Evolutionary conservation across 208 protist species (phyloP).

Genomic region (Angomonas deanei): DNA sequence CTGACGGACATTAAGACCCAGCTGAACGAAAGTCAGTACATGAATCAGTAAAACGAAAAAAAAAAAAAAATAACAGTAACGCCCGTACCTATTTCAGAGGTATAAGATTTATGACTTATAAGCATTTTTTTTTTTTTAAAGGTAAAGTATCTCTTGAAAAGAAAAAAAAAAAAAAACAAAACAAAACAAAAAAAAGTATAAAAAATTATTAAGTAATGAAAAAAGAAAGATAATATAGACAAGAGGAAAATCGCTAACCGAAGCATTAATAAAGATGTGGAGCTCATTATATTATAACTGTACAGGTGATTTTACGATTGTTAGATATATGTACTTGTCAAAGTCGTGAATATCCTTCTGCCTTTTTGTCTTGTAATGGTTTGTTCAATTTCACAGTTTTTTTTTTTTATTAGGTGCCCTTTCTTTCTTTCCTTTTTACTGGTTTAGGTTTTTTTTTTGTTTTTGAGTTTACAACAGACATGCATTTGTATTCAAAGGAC

Average conservation of each 20-base stretch:
- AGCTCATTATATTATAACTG: too few species aligned
- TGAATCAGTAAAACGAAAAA: slow-evolving; percentile 54
- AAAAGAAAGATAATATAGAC: slow-evolving; percentile 9
- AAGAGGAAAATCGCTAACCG: neutral
- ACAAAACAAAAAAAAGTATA: slow-evolving; percentile 6
- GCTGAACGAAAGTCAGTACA: slow-evolving; percentile 88
- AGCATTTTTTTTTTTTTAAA: slow-evolving; percentile 6
- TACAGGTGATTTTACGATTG: too few species aligned
- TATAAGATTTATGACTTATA: neutral
- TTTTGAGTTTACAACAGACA: slow-evolving; percentile 11
- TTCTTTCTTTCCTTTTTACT: neutral
- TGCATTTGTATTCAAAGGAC: slow-evolving; percentile 83
- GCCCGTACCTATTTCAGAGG: neutral
- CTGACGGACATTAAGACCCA: slow-evolving; percentile 93
- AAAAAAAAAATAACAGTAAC: slow-evolving; percentile 2
- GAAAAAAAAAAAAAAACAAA: slow-evolving; percentile 2
- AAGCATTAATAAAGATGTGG: too few species aligned
- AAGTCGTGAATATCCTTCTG: neutral
- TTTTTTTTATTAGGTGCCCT: slow-evolving; percentile 10
- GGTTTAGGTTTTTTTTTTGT: neutral
- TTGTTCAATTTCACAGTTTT: neutral
- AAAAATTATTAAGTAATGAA: neutral
- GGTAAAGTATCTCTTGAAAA: neutral
- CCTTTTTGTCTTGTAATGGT: slow-evolving; percentile 8
- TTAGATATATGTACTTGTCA: too few species aligned